Percentiles rank a stretch among this genome's conserved stretches.
Evolutionary conservation across 257 asterid genomes (phyloP).

Genomic region (Solanum chiquidenum): DNA sequence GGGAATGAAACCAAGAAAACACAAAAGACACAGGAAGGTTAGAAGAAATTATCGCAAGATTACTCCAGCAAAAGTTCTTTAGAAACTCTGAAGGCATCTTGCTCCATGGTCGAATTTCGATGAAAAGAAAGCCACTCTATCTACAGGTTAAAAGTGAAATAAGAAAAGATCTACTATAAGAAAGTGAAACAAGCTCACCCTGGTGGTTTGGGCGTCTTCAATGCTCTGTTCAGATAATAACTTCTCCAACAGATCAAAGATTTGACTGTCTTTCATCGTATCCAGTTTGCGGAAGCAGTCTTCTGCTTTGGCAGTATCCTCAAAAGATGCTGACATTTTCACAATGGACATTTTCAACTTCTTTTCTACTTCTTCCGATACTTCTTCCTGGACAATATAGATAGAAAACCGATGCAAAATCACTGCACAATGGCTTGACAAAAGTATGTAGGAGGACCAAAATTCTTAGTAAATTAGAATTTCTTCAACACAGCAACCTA

Average conservation of each 20-base stretch:
- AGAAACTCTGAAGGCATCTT: background rate
- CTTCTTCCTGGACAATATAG: conserved; percentile 33
- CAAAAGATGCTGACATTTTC: conserved; percentile 64
- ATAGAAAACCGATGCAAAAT: background rate
- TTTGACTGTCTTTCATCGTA: conserved; percentile 25
- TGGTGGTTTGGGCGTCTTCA: conserved; percentile 29
- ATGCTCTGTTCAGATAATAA: conserved; percentile 26
- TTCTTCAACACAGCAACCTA: background rate
- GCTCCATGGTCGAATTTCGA: background rate
- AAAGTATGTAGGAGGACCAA: background rate
- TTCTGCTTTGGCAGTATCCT: conserved; percentile 62
- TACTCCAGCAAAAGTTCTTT: background rate
- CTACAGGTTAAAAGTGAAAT: background rate
- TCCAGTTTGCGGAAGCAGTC: conserved; percentile 47
- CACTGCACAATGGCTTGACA: background rate
- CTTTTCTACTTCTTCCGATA: conserved; percentile 34
- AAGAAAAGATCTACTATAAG: background rate
- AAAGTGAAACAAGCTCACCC: conserved; percentile 25
- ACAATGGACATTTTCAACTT: conserved; percentile 32
- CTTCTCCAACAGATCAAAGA: conserved; percentile 27
- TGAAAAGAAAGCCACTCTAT: background rate
- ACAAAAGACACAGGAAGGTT: background rate
- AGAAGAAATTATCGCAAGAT: background rate
- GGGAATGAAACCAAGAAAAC: background rate
- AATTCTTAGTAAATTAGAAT: background rate